Percentiles rank a stretch among this genome's conserved stretches.
Conservation (phyloP, 75 land plant genomes). For the Picea glauca region DNA sequence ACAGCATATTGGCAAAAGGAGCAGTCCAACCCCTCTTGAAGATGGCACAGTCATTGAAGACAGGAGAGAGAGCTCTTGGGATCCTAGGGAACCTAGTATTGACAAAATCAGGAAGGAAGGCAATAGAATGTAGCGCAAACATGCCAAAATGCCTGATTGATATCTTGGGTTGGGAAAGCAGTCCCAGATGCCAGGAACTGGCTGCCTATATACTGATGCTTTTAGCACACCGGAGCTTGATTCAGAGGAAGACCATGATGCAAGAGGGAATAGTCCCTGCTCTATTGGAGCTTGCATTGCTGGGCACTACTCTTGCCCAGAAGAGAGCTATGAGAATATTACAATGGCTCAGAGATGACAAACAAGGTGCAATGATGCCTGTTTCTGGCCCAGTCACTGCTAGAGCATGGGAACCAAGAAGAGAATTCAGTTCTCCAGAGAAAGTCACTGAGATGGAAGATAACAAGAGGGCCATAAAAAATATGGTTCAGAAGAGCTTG, state of each 20-base stretch:
- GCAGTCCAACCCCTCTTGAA: slow-evolving; percentile 29
- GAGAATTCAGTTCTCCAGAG: slow-evolving; percentile 22
- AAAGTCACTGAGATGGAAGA: slow-evolving; percentile 18
- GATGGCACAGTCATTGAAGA: slow-evolving; percentile 16
- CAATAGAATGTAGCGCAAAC: slow-evolving; percentile 27
- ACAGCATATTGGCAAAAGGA: slow-evolving; percentile 30
- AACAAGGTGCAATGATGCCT: slow-evolving; percentile 24
- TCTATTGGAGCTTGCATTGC: slow-evolving; percentile 62
- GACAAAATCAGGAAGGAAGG: slow-evolving; percentile 45
- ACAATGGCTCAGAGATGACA: slow-evolving; percentile 65
- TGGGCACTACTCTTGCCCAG: slow-evolving; percentile 76
- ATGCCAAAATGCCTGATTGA: slow-evolving; percentile 50
- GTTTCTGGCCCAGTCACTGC: slow-evolving; percentile 50
- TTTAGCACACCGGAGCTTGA: slow-evolving; percentile 56
- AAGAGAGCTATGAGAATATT: slow-evolving; percentile 66
- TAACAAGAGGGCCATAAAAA: slow-evolving; percentile 55
- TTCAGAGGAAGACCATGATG: slow-evolving; percentile 58
- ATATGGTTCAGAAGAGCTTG: slow-evolving; percentile 76
- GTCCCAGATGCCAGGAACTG: slow-evolving; percentile 66
- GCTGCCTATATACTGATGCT: slow-evolving; percentile 81
- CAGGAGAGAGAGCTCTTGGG: slow-evolving; percentile 52
- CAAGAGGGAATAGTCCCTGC: slow-evolving; percentile 55
- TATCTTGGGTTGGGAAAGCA: slow-evolving; percentile 49
- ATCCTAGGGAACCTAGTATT: slow-evolving; percentile 59
- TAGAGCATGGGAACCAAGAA: slow-evolving; percentile 1